Evolutionary conservation across 257 asterid species (phyloP), one percentile per base, ranked within the genome.

Genomic region (Phtheirospermum japonicum): DNA sequence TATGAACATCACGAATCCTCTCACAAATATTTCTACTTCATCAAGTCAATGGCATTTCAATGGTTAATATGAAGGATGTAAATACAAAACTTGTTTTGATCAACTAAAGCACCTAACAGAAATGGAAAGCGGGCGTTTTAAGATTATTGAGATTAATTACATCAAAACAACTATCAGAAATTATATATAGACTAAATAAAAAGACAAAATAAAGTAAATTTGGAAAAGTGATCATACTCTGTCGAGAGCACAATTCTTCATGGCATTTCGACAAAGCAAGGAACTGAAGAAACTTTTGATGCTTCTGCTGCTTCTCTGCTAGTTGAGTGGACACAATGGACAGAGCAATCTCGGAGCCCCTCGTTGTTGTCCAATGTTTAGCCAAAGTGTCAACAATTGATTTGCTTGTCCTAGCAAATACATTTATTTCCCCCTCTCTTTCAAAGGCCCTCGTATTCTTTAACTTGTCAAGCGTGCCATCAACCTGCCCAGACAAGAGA

Each of bases 261-360:
- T 88, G 96, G 82, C 96, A 88, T 87, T 84, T 91, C 69, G 96
- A 84, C 72, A 88, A 71, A 74, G 98, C 96, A 69, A 88, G 95
- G 80, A 91, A 91, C 77, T 91, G 98, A 69, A 91, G 96, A 78
- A 76, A 86, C 71, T 71, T 80, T 68, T 81, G 78, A 72, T 88
- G 98, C 77, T 85, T 91, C 77, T 88, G 93, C 69, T 86, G 87
- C 85, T 91, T 91, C 79, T 88, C 96, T 42, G 71, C 60, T 45
- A 91, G 96, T 71, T 86, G 98, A 0, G 90, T 68, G 42, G 94
- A 86, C 77, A 87, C 82, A 68, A 84, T 78, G 72, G 95, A 84
- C 56, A 84, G 71, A 73, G 85, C 80, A 20, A 91, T 86, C 84
- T 88, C 98, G 59, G 94, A 84, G 52, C 96, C 96, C 76, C 95